Evolutionary conservation across 352 stramenopile species (phyloP).

Genomic region (Pythium scleroteichum): DNA sequence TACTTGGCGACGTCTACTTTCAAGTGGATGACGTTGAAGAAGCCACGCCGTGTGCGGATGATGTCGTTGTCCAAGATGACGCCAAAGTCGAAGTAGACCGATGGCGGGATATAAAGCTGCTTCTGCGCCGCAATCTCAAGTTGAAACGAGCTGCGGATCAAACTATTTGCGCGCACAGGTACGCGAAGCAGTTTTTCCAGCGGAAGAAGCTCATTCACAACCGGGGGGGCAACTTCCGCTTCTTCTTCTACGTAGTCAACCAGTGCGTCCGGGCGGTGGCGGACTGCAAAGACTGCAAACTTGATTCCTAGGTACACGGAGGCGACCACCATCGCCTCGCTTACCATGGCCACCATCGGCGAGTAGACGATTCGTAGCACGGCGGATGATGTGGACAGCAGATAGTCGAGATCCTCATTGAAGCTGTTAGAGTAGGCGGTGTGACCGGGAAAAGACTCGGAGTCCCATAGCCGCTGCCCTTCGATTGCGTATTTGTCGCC

Average conservation of each 20-base stretch:
- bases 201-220: slow-evolving; percentile 42
- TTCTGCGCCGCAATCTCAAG: slow-evolving; percentile 37
- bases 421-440: slow-evolving; percentile 48
- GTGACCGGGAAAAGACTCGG: slow-evolving; percentile 31
- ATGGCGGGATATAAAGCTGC: slow-evolving; percentile 46
- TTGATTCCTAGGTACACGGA: slow-evolving; percentile 27
- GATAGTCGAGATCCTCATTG: slow-evolving; percentile 50
- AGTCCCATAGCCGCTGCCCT: slow-evolving; percentile 38
- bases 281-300: slow-evolving; percentile 10
- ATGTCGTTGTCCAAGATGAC: slow-evolving; percentile 46
- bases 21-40: slow-evolving; percentile 52
- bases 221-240: not conserved
- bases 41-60: slow-evolving; percentile 52
- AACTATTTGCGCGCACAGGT: slow-evolving; percentile 48
- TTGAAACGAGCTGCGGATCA: slow-evolving; percentile 41
- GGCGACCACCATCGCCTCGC: slow-evolving; percentile 31
- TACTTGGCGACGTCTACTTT: slow-evolving; percentile 53
- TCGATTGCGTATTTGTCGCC: slow-evolving; percentile 40
- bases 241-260: slow-evolving; percentile 10
- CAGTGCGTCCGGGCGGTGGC: slow-evolving; percentile 4
- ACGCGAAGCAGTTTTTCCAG: slow-evolving; percentile 51
- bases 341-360: slow-evolving; percentile 37
- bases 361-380: slow-evolving; percentile 35
- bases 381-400: slow-evolving; percentile 30
- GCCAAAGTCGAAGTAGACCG: slow-evolving; percentile 62